Evolutionary conservation across 31 red algal genomes (phyloP).

Genomic region (Endocladia muricata): DNA sequence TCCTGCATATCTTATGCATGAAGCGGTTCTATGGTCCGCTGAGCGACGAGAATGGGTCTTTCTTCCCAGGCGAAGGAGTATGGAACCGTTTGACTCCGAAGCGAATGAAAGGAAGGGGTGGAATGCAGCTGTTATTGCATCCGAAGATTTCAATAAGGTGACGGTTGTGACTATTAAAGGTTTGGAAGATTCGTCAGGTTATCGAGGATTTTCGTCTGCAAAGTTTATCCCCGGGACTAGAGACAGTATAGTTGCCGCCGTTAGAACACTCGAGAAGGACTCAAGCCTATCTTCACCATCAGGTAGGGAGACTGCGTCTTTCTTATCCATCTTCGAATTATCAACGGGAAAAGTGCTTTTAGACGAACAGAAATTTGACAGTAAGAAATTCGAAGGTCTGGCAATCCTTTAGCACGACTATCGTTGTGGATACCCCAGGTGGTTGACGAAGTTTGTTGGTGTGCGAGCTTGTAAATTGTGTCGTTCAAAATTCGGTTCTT

Average conservation of each 20-base stretch:
- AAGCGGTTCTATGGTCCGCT: constrained; percentile 79
- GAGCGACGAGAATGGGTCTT: constrained; percentile 70
- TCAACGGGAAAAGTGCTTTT: constrained; percentile 37
- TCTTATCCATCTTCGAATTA: constrained; percentile 54
- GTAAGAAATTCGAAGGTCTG: constrained; percentile 75
- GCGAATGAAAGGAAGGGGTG: constrained; percentile 63
- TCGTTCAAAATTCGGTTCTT: too few relatives aligned
- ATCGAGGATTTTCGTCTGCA: constrained; percentile 73
- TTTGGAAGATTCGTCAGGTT: constrained; percentile 12
- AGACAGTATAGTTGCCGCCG: constrained; percentile 47
- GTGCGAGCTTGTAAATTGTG: too few relatives aligned
- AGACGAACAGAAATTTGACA: constrained; percentile 29
- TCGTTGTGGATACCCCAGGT: too few relatives aligned
- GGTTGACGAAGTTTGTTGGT: too few relatives aligned
- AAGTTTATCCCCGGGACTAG: constrained; percentile 77
- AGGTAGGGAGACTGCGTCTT: constrained; percentile 31
- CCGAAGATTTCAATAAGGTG: constrained; percentile 39
- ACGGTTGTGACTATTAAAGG: constrained; percentile 6
- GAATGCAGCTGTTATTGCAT: constrained; percentile 55
- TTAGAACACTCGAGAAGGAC: constrained; percentile 76
- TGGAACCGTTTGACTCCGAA: constrained; percentile 51
- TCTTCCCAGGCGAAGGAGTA: constrained; percentile 61
- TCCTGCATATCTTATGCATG: constrained; percentile 86
- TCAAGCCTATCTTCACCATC: background rate
- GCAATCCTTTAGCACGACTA: constrained; percentile 61